phyloP scores from a whole-genome alignment of 768 basidiomycete species.

The Mycena olivaceomarginata region DNA sequence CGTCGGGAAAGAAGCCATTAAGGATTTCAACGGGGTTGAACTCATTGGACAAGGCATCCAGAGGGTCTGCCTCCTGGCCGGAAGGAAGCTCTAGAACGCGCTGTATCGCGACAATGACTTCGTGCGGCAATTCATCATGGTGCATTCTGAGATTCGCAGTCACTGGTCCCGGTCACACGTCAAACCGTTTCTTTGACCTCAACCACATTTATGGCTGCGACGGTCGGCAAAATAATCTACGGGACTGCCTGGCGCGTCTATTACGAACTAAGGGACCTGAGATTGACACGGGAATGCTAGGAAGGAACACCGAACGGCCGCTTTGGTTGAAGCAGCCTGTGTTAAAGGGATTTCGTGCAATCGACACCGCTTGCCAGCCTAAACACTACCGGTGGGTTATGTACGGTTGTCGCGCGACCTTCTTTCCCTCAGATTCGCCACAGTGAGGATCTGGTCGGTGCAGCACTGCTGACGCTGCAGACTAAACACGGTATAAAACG shows the following conservation, averaged over 20 bases:
- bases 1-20: slow-evolving; percentile 88
- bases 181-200: neutral
- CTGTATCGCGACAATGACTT: slow-evolving; percentile 82
- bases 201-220: slow-evolving; percentile 44
- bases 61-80: slow-evolving; percentile 68
- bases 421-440: slow-evolving; percentile 29
- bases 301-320: slow-evolving; percentile 85
- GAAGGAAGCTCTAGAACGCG: slow-evolving; percentile 77
- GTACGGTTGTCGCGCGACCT: neutral
- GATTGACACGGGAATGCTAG: slow-evolving; percentile 57
- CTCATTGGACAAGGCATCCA: slow-evolving; percentile 74
- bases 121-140: slow-evolving; percentile 75
- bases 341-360: slow-evolving; percentile 84
- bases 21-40: slow-evolving; percentile 76
- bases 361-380: slow-evolving; percentile 89
- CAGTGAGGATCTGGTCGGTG: slow-evolving; percentile 89
- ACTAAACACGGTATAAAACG: slow-evolving; percentile 77
- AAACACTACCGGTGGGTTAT: slow-evolving; percentile 80
- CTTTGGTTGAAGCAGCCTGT: slow-evolving; percentile 84
- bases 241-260: slow-evolving; percentile 75
- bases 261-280: neutral
- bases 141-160: slow-evolving; percentile 50
- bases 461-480: slow-evolving; percentile 76
- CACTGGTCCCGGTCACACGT: neutral
- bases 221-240: slow-evolving; percentile 69